Evolutionary conservation across 768 basidiomycete species (phyloP), one percentile per base, ranked within the genome.

Genomic region (Xanthoconium stramineum): DNA sequence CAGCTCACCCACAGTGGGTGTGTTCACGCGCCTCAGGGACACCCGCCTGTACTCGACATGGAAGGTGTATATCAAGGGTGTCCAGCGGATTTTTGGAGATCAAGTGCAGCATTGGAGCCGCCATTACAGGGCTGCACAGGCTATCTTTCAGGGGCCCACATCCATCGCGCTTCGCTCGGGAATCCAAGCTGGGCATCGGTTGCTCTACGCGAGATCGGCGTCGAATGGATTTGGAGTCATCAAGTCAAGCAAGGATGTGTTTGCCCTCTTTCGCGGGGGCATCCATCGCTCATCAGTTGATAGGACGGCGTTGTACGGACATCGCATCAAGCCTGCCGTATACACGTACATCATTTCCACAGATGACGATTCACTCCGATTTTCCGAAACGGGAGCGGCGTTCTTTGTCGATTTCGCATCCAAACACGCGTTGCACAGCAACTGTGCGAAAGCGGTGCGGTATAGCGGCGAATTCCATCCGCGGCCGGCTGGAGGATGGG

Each of bases 331-430:
- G 66, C 89, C 89, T 43, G 86, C 86, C 0, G 83, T 92, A 24
- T 94, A 93, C 74, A 93, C 92, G 38, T 94, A 93, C 73, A 79
- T 93, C 68, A 85, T 94, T 66, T 81, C 86, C 5, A 74, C 81
- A 6, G 84, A 86, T 52, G 90, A 89, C 71, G 83, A 89, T 58
- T 80, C 88, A 10, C 78, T 91, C 60, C 81, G 91, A 20, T 92
- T 93, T 72, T 91, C 89, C 29, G 91, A 92, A 69, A 94, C 91
- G 4, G 90, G 90, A 15, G 89, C 89, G 12, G 85, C 88, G 35
- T 93, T 93, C 73, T 89, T 91, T 63, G 88, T 91, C 58, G 88
- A 92, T 71, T 87, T 92, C 66, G 87, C 85, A 42, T 88, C 86
- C 29, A 94, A 94, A 72, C 92, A 94, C 65, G 91, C 89, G 6